These are phyloP conservation scores for Xylaria sp. DNA, from an alignment of 2,329 filamentous ascomycete genomes.

Conservation along the genomic window DNA sequence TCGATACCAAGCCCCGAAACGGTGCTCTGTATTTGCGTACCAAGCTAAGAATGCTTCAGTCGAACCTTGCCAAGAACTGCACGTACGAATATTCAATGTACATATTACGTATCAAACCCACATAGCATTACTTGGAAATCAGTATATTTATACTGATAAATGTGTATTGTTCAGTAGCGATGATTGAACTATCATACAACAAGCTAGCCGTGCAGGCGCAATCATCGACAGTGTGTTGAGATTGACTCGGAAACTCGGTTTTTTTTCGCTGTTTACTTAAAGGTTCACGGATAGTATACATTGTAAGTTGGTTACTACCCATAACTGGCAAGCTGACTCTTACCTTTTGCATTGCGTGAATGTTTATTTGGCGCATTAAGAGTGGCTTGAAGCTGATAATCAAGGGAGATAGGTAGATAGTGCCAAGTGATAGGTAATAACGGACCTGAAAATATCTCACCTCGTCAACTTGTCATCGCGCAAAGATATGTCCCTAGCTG, in stretches of 20 bases:
- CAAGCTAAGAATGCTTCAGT: too few relatives aligned
- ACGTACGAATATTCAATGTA: neutral
- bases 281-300: too few relatives aligned
- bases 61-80: too few relatives aligned
- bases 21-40: neutral
- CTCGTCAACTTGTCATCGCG: neutral
- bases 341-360: neutral
- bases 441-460: constrained; percentile 5
- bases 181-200: neutral
- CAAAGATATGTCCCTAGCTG: neutral
- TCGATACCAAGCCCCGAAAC: constrained; percentile 1
- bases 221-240: too few relatives aligned
- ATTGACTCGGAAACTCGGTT: constrained; percentile 7
- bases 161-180: too few relatives aligned
- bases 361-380: neutral
- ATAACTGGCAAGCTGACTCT: neutral
- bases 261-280: constrained; percentile 2
- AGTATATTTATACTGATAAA: too few relatives aligned
- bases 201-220: neutral
- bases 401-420: neutral
- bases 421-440: constrained; percentile 13
- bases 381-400: constrained; percentile 5
- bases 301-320: neutral
- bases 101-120: neutral
- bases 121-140: too few relatives aligned